These are phyloP conservation scores for Boletus fagicola DNA, from an alignment of 768 basidiomycete species.

Conservation along the genomic window DNA sequence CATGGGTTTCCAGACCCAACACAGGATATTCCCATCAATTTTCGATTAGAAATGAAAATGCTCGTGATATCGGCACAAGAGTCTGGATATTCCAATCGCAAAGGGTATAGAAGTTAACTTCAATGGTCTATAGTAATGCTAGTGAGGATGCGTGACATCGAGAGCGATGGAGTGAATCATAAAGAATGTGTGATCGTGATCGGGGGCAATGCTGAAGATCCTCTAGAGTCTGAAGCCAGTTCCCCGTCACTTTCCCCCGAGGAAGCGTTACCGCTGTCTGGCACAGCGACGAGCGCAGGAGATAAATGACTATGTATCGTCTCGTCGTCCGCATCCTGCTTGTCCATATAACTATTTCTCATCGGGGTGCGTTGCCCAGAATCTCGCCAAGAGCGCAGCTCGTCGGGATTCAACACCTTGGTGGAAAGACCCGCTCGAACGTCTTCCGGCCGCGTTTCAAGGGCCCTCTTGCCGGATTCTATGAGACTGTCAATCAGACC, in stretches of 20 bases:
- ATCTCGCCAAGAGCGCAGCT: slow-evolving; percentile 60
- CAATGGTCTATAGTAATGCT: slow-evolving; percentile 25
- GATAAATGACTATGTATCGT: slow-evolving; percentile 23
- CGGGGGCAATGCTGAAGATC: slow-evolving; percentile 34
- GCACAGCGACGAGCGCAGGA: slow-evolving; percentile 20
- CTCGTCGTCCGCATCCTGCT: slow-evolving; percentile 31
- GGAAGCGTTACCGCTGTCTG: slow-evolving; percentile 16
- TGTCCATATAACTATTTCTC: slow-evolving; percentile 12
- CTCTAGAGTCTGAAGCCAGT: slow-evolving; percentile 14
- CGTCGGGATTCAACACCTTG: slow-evolving; percentile 73
- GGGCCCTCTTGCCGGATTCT: slow-evolving; percentile 54
- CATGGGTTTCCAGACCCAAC: slow-evolving; percentile 1
- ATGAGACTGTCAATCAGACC: slow-evolving; percentile 62
- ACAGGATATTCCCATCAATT: slow-evolving; percentile 4
- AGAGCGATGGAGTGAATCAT: slow-evolving; percentile 13
- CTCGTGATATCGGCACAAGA: slow-evolving; percentile 11
- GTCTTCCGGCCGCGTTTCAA: slow-evolving; percentile 57
- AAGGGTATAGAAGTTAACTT: slow-evolving; percentile 29
- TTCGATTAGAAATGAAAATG: slow-evolving; percentile 15
- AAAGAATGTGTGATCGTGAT: slow-evolving; percentile 45
- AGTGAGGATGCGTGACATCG: slow-evolving; percentile 10
- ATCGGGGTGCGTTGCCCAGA: slow-evolving; percentile 26
- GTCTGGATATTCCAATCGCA: slow-evolving; percentile 16
- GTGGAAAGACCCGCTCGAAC: slow-evolving; percentile 48
- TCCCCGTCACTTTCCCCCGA: slow-evolving; percentile 31